Base-by-base conservation (phyloP, 176 grass and related monocot genomes). In the Avena atlantica region DNA sequence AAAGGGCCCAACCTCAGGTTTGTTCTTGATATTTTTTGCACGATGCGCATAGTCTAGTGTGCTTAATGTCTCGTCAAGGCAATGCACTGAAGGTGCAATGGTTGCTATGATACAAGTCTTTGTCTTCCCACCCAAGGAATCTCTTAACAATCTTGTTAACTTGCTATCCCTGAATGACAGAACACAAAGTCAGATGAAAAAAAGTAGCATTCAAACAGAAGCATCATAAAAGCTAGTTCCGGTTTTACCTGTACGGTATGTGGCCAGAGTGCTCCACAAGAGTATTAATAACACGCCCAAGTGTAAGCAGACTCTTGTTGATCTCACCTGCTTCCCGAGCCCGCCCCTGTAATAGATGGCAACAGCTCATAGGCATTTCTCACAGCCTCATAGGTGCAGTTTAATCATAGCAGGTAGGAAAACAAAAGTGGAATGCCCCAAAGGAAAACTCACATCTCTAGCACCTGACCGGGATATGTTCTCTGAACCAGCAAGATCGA, bases 71-170 rank as follows among this genome's bases (percentile, higher is more conserved):
- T 97, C 95, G 45, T 97, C 95, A 84, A 97, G 86, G 86, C 92
- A 93, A 64, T 86, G 92, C 45, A 93, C 87, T 24, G 95, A 94
- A 81, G 95, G 92, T 42, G 92, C 78, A 88, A 97, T 86, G 37
- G 91, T 97, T 77, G 95, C 95, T 78, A 97, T 97, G 75, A 97
- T 95, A 82, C 95, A 97, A 37, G 95, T 97, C 70, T 92, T 97
- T 70, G 95, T 97, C 88, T 90, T 95, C 7, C 95, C 95, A 65
- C 95, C 95, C 85, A 97, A 91, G 13, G 95, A 97, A 78, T 97
- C 95, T 70, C 95, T 93, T 62, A 97, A 66, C 80, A 97, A 72
- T 87, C 95, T 97, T 27, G 95, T 97, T 87, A 97, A 80, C 86
- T 97, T 97, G 89, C 95, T 97, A 79, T 97, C 95, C 52, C 92